phyloP scores from a whole-genome alignment of 2,329 filamentous ascomycete genomes.

The Nigrograna mackinnonii region DNA sequence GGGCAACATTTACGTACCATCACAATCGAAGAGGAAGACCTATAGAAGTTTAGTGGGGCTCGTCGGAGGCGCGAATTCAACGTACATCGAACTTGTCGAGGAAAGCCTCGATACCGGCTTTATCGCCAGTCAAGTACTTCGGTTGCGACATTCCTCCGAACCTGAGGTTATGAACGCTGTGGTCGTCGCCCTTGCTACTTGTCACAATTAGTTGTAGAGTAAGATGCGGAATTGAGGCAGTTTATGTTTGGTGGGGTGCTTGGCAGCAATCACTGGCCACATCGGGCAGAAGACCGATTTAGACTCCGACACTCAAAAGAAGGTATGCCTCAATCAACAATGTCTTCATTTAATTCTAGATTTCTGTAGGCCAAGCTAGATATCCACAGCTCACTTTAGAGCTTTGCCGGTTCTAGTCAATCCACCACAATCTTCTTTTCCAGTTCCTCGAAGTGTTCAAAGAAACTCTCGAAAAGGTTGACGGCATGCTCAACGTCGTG shows the following conservation, averaged over 20 bases:
- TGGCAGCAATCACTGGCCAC: constrained; percentile 17
- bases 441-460: constrained; percentile 79
- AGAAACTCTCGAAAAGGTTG: constrained; percentile 85
- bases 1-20: constrained; percentile 65
- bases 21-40: constrained; percentile 95
- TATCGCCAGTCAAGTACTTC: constrained; percentile 77
- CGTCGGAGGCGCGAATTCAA: constrained; percentile 22
- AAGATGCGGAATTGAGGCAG: too few relatives aligned
- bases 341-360: background rate
- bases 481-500: constrained; percentile 87
- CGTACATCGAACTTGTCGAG: constrained; percentile 90
- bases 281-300: constrained; percentile 9
- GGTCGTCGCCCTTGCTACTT: background rate
- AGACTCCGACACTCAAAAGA: background rate
- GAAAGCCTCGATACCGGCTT: constrained; percentile 77
- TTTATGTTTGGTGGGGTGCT: constrained; percentile 29
- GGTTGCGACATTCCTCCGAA: constrained; percentile 39
- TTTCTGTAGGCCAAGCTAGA: background rate
- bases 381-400: constrained; percentile 15
- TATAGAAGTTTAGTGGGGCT: constrained; percentile 43
- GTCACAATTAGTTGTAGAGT: too few relatives aligned
- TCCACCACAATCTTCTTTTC: constrained; percentile 85
- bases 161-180: too few relatives aligned
- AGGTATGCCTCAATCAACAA: background rate
- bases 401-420: constrained; percentile 47